Percentiles rank a stretch among this genome's conserved stretches.
Conservation (phyloP, 2,329 filamentous ascomycete genomes). For the Neofusicoccum kwambonambiense region DNA sequence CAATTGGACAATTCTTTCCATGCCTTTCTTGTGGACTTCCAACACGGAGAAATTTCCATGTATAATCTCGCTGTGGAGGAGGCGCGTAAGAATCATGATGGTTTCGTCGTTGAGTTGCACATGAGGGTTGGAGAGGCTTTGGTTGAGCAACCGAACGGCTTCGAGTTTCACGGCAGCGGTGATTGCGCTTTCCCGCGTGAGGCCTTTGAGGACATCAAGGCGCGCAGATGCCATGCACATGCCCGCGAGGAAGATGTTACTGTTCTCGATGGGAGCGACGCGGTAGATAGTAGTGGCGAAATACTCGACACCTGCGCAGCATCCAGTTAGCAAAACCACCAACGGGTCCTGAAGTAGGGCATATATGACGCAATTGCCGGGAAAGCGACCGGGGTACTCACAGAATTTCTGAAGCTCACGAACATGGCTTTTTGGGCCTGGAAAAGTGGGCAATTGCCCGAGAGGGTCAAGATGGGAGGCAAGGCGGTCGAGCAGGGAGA, state of each 20-base stretch:
- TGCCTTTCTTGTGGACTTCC: constrained; percentile 1
- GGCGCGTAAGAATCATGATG: neutral
- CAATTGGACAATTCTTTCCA: constrained; percentile 1
- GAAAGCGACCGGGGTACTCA: neutral
- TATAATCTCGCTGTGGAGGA: constrained; percentile 1
- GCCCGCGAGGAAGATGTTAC: constrained; percentile 5
- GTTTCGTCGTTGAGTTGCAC: constrained; percentile 1
- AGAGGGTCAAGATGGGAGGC: constrained; percentile 2
- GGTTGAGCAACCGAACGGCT: constrained; percentile 2
- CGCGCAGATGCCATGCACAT: constrained; percentile 8
- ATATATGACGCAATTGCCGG: neutral
- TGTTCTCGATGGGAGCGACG: constrained; percentile 2
- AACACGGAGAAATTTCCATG: constrained; percentile 2
- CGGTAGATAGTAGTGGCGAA: constrained; percentile 6
- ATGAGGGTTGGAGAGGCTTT: neutral
- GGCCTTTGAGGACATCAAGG: neutral
- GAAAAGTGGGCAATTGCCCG: neutral
- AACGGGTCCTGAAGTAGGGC: too few species aligned
- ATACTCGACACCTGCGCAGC: neutral
- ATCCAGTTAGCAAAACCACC: neutral
- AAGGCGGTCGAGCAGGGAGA: constrained; percentile 2
- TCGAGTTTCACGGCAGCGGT: constrained; percentile 7
- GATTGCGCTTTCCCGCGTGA: neutral
- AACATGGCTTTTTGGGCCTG: neutral
- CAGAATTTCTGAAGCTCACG: constrained; percentile 4